Base-by-base conservation (phyloP, 2,329 filamentous ascomycete species). In the Epichloe baconii region DNA sequence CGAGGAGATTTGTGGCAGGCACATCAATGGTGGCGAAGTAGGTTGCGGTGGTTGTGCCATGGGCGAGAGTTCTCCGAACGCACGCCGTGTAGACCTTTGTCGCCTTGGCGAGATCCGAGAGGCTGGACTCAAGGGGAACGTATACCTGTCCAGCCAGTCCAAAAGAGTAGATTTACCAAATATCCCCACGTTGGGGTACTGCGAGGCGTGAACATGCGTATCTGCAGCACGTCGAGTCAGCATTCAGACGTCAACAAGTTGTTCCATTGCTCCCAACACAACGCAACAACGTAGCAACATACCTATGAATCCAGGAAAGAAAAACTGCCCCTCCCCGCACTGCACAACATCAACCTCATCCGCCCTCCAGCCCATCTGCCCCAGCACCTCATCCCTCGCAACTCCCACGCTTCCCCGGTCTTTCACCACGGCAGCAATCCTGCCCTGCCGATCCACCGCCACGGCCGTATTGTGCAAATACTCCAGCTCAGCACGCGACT, bases 21-120 rank as follows among this genome's bases (percentile, higher is more conserved):
- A 95, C 86, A 64, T 95, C 83, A 55, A 88, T 82, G 26, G 93
- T 97, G 53, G 91, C 91, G 66, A 86, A 97, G 75, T 97, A 97
- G n/a, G 88, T 80, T 5, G 89, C 89, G 11, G 87, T 93, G 0
- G 93, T 98, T 10, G 93, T 98, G 55, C 93, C 93, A 64, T 96
- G 82, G 21, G 87, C 78, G 11, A 98, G 78, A 0, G 89, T 95
- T 45, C 87, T 82, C 34, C 80, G 74, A 56, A 98, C 79, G 56
- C 87, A 85, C 52, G 85, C 83, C 23, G 77, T 76, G 69, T 97
- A 98, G 55, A 94, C 82, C 37, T 72, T 74, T 14, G 73, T 73
- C 1, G 89, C 88, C 61, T 79, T 81, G 51, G 69, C 56, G 5
- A 81, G 69, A 55, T 80, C 74, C 6, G 75, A 70, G 53, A 96